Percentiles rank a stretch among this genome's conserved stretches.
Conservation (phyloP, 768 basidiomycete genomes). For the Wakefieldia striispora region DNA sequence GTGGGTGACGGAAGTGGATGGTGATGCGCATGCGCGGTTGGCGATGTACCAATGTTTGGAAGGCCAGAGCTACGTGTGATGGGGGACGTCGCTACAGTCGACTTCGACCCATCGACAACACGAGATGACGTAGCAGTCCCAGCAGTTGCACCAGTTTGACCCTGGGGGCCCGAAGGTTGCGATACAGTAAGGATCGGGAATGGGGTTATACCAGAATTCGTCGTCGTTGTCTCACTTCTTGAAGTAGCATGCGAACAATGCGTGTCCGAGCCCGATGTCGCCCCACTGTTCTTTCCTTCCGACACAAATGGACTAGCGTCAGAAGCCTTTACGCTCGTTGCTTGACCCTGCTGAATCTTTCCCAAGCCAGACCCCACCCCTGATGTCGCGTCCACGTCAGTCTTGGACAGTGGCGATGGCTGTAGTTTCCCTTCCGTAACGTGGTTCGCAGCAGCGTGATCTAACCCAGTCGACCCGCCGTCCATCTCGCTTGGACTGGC, state of each 20-base stretch:
- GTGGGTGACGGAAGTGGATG: constrained; percentile 13
- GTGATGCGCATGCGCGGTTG: neutral
- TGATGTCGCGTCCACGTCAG: neutral
- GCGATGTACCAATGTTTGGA: constrained; percentile 2
- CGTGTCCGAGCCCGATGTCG: neutral
- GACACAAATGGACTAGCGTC: neutral
- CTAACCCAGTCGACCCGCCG: neutral
- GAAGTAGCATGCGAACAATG: neutral
- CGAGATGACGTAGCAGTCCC: neutral
- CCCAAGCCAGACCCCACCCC: constrained; percentile 3
- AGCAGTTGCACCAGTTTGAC: neutral
- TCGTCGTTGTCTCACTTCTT: neutral
- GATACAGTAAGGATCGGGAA: constrained; percentile 23
- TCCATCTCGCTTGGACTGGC: constrained; percentile 13
- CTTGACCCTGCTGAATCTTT: neutral
- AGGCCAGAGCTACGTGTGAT: neutral
- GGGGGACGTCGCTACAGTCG: constrained; percentile 2
- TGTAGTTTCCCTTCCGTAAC: neutral
- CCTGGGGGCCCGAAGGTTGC: neutral
- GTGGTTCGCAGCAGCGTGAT: constrained; percentile 4
- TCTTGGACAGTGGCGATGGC: constrained; percentile 2
- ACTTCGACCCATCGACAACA: constrained; percentile 4
- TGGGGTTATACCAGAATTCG: constrained; percentile 4
- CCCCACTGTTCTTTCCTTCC: neutral
- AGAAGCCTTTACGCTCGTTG: neutral